Conservation (phyloP, 2,329 filamentous ascomycete genomes). For the Conoideocrella luteorostrata region DNA sequence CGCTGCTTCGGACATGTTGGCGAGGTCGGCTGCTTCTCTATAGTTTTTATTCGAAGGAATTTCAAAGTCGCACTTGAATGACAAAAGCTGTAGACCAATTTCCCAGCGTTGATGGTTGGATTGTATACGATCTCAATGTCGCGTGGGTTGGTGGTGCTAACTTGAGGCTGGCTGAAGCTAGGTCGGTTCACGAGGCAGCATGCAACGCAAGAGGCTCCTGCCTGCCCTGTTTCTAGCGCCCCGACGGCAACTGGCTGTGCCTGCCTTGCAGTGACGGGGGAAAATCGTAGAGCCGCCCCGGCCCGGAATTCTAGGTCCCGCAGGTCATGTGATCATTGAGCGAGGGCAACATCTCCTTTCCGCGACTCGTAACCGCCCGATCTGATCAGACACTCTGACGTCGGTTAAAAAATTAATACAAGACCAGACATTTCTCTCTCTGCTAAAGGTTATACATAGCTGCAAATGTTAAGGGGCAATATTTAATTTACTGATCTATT, state of each 20-base stretch:
- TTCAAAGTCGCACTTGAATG: neutral
- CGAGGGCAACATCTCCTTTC: too few relatives aligned
- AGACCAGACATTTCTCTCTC: too few relatives aligned
- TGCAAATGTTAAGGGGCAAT: too few relatives aligned
- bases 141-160: slow-evolving; percentile 12
- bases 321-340: slow-evolving; percentile 1
- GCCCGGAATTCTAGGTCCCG: neutral
- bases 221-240: slow-evolving; percentile 17
- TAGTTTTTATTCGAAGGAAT: neutral
- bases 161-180: slow-evolving; percentile 20
- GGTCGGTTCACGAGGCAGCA: slow-evolving; percentile 23
- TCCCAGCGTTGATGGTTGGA: neutral
- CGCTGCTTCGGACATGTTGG: slow-evolving; percentile 69
- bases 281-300: slow-evolving; percentile 4
- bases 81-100: neutral
- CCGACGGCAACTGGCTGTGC: too few relatives aligned
- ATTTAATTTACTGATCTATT: too few relatives aligned
- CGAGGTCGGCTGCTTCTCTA: slow-evolving; percentile 4
- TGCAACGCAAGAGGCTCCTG: slow-evolving; percentile 31
- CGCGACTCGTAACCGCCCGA: too few relatives aligned
- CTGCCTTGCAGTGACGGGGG: too few relatives aligned
- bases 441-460: too few relatives aligned
- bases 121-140: neutral
- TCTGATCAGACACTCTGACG: too few relatives aligned
- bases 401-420: too few relatives aligned